Evolutionary conservation across 495 filamentous ascomycete species (phyloP), one percentile per base, ranked within the genome.

Genomic region (Penicillium samsonianum): DNA sequence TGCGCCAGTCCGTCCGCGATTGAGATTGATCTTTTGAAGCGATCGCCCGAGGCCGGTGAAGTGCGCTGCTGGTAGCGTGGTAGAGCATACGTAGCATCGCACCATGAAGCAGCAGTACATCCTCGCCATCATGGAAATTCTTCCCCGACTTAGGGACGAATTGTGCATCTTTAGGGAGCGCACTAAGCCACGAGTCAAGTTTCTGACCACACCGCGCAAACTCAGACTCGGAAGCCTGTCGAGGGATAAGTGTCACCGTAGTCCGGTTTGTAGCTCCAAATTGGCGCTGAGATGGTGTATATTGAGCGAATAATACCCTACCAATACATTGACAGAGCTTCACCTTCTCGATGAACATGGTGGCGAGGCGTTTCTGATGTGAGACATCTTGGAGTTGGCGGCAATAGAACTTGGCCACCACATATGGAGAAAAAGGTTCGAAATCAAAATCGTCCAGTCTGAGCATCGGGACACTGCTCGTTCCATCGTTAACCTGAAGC

Each of bases 291-390:
- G 74, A 77, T 4, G 76, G 72, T 3, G 88, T 89, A 67, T 96
- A 96, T 64, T 95, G 91, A 16, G 87, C 85, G 52, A 85, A 84
- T 14, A 96, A 75, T 57, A 96, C 90, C 59, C 89, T 81, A 59
- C 87, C 87, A 67, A 96, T 89, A 70, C 85, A 88, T 50, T 90
- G 80, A 65, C 88, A 92, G 19, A 96, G 82, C 65, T 91, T 92
- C 3, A 89, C 86, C 66, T 92, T 93, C 53, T 90, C 86, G 57
- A 96, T 90, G 71, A 90, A 96, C 87, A 96, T 87, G 37, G 83
- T 78, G 14, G 90, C 90, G 23, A 95, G 76, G 54, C 89, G 79
- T 37, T 82, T 81, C 68, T 94, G 90, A 33, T 77, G 73, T n/a
- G 69, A 73, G 6, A 64, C 43, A 44, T 79, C 73, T 47, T 73